Base-by-base conservation (phyloP, 2,329 filamentous ascomycete species). In the Colletotrichum truncatum region DNA sequence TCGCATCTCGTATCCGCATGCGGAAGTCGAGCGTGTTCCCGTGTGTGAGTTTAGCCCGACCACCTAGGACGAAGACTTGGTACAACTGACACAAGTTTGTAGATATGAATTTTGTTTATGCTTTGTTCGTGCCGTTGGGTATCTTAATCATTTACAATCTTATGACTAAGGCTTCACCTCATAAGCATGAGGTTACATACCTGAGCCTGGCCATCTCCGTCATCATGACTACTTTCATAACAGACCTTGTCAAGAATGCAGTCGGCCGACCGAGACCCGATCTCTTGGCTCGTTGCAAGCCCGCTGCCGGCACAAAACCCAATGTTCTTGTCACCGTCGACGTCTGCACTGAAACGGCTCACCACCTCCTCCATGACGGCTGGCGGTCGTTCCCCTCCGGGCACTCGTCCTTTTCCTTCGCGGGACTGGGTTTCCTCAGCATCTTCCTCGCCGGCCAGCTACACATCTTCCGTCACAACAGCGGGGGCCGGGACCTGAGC, bases 191-290 rank as follows among this genome's bases (percentile, higher is more conserved):
- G 79, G 92, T 94, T 68, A 92, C 93, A 0, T 81, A 97, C 55
- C 87, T 99, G 1, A 92, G 93, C 21, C 89, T 98, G 66, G 81
- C 90, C 53, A 93, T 95, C 72, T 87, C 90, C 68, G 78, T 98
- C 25, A 84, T 93, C 70, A 84, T 97, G 52, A 91, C 93, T 0
- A 87, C 89, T 6, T 91, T 98, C 76, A 82, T 98, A 43, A 98
- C 96, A 45, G 94, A 98, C 75, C 81, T 95, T 26, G 85, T 98
- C 74, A 99, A 99, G 79, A 97, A 97, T 74, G 87, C 91, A 9
- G 92, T 95, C 25, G 93, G 93, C 8, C 82, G 93, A 10, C 93
- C 94, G 14, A 80, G 87, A 6, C 87, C 87, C 0, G 87, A 89
- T 69, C 75, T 89, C 4, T 74, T 89, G 25, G 89, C 91, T n/a